Evolutionary conservation across 2,329 filamentous ascomycete genomes (phyloP), one percentile per base, ranked within the genome.

Genomic region (Penicillium sp.): DNA sequence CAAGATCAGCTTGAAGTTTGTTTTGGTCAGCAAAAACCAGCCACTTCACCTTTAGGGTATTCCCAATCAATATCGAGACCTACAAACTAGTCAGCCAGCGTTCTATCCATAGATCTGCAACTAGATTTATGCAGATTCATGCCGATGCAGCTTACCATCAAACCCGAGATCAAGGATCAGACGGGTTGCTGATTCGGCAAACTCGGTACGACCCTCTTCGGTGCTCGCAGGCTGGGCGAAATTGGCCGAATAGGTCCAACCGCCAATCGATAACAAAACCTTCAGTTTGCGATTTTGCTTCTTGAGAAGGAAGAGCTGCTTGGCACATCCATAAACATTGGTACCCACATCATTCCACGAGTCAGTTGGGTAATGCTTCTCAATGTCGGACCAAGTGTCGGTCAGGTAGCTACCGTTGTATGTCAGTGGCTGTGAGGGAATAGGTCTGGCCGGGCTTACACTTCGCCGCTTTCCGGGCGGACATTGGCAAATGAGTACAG

Each of bases 401-500:
- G 84, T 86, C 22, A 90, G 77, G 69, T 70, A 75, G 11, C 73
- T 76, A 52, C 32, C 53, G 22, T 14, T 31, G 21, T 16, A 1
- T 3, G 45, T 52, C 38, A 60, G 47, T 9, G 42, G 24, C 22
- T 45, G 8, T 27, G 24, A 4, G 24, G 27, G 24, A 11, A 54
- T 44, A 24, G 36, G 8, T 22, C 14, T 1, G 3, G n/a, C n/a
- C 11, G 10, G 22, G 22, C 56, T 36, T 81, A 89, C 74, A 95
- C 91, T 74, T 96, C 91, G 45, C 93, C 93, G 2, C 42, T 57
- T 22, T 94, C 90, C 2, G 86, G 82, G 3, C 85, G 83, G 55
- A 96, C 84, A 71, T 97, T 95, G 67, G 91, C 93, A 74, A 97
- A 97, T 14, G 92, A 83, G 67, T 97, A 97, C n/a, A 97, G 85